Evolutionary conservation across 2,329 filamentous ascomycete species (phyloP).

Genomic region (Xylaria arbuscula): DNA sequence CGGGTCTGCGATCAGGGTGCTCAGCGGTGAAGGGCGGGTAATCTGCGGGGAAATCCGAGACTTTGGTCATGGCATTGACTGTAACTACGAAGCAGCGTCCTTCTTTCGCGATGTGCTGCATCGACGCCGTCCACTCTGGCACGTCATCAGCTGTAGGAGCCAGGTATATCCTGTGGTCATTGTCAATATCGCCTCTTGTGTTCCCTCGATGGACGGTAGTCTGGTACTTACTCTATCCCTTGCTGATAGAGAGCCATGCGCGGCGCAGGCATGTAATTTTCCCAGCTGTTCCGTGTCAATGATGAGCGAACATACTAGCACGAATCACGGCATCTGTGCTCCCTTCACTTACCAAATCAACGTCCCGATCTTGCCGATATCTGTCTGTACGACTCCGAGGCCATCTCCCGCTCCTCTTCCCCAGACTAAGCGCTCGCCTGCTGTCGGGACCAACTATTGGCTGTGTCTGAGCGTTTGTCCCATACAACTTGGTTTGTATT

Average conservation of each 20-base stretch:
- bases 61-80: constrained; percentile 55
- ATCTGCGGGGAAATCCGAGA: constrained; percentile 56
- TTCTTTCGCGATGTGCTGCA: constrained; percentile 60
- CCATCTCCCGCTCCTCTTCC: constrained; percentile 59
- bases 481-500: neutral
- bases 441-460: constrained; percentile 54
- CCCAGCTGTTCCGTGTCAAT: constrained; percentile 49
- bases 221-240: constrained; percentile 52
- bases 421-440: constrained; percentile 56
- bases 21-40: constrained; percentile 56
- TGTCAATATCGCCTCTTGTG: constrained; percentile 14
- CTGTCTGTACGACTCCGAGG: constrained; percentile 54
- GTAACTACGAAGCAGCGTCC: constrained; percentile 57
- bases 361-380: constrained; percentile 55
- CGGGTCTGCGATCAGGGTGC: constrained; percentile 53
- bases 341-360: constrained; percentile 52
- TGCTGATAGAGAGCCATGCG: constrained; percentile 56
- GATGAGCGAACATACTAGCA: neutral
- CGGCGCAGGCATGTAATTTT: constrained; percentile 59
- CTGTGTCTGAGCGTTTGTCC: constrained; percentile 5
- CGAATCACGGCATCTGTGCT: constrained; percentile 11
- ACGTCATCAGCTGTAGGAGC: constrained; percentile 51
- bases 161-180: constrained; percentile 47
- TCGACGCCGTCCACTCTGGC: constrained; percentile 54
- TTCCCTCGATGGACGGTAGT: too few species aligned